phyloP scores from a whole-genome alignment of 2,329 filamentous ascomycete genomes.

The Botrytis deweyae region DNA sequence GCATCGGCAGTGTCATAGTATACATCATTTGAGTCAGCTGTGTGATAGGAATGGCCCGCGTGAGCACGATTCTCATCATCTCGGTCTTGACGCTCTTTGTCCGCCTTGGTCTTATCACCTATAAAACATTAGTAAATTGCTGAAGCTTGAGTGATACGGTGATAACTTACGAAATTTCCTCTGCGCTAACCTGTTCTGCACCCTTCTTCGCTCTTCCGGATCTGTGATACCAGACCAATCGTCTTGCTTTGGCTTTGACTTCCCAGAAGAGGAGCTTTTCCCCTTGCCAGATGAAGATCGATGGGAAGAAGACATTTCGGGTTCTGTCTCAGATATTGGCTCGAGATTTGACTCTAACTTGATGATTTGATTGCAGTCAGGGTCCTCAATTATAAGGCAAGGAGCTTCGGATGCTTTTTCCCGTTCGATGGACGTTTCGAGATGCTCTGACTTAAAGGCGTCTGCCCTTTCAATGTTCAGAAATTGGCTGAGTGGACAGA shows the following conservation, averaged over 20 bases:
- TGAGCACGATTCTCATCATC: conserved; percentile 62
- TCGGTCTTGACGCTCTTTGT: conserved; percentile 64
- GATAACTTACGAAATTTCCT: conserved; percentile 67
- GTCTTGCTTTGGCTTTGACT: conserved; percentile 48
- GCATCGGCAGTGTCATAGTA: conserved; percentile 49
- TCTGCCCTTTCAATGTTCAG: conserved; percentile 31
- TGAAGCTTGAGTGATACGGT: neutral
- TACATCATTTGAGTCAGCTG: conserved; percentile 58
- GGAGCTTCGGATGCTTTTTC: conserved; percentile 26
- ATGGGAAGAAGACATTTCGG: conserved; percentile 37
- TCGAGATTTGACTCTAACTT: conserved; percentile 23
- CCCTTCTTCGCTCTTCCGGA: conserved; percentile 68
- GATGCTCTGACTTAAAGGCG: conserved; percentile 28
- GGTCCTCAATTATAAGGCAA: conserved; percentile 33
- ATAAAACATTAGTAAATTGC: conserved; percentile 17
- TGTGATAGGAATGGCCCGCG: conserved; percentile 63
- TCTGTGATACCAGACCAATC: conserved; percentile 71
- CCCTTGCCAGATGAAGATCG: conserved; percentile 33
- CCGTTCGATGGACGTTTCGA: conserved; percentile 23
- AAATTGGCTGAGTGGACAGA: neutral
- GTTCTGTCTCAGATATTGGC: conserved; percentile 34
- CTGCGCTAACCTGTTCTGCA: conserved; percentile 75
- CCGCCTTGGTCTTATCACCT: conserved; percentile 71
- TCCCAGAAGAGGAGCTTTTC: conserved; percentile 31
- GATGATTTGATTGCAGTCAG: conserved; percentile 29